Conservation (phyloP, 139 green algal genomes). For the Chlorella vulgaris region DNA sequence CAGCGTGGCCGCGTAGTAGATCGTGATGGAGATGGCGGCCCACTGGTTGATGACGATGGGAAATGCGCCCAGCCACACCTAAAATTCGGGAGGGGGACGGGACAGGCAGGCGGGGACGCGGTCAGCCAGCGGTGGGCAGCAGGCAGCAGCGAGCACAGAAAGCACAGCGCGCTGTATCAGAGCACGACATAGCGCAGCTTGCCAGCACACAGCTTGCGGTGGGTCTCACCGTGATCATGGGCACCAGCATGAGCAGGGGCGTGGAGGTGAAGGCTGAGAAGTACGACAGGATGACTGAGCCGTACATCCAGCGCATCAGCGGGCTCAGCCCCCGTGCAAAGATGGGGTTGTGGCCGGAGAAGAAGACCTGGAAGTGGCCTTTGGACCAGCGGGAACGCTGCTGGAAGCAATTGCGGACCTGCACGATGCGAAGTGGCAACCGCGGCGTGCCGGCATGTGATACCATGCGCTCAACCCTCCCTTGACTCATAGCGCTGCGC, state of each 20-base stretch:
- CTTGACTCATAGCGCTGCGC: too few species aligned
- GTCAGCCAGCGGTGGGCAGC: neutral
- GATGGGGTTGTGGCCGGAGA: conserved; percentile 51
- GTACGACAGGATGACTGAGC: conserved; percentile 52
- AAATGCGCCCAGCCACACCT: conserved; percentile 65
- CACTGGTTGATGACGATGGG: conserved; percentile 68
- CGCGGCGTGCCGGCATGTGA: too few species aligned
- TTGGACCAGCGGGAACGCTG: conserved; percentile 87
- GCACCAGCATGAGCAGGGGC: conserved; percentile 58
- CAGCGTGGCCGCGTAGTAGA: conserved; percentile 61
- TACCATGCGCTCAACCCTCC: too few species aligned
- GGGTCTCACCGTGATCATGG: conserved; percentile 51
- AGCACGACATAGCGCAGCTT: too few species aligned
- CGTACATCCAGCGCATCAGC: conserved; percentile 55
- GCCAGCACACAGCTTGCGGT: neutral
- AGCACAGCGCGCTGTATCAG: too few species aligned
- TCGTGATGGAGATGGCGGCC: conserved; percentile 58
- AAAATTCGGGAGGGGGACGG: too few species aligned
- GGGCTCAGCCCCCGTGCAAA: conserved; percentile 42
- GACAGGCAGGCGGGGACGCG: neutral
- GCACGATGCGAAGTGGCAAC: too few species aligned
- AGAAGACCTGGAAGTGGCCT: conserved; percentile 77
- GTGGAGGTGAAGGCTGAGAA: conserved; percentile 58
- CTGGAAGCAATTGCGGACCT: conserved; percentile 86
- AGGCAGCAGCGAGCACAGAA: neutral